Percentiles rank a stretch among this genome's conserved stretches.
Evolutionary conservation across 805 yeast genomes (phyloP).

Genomic region (Zygotorulaspora chibaensis): DNA sequence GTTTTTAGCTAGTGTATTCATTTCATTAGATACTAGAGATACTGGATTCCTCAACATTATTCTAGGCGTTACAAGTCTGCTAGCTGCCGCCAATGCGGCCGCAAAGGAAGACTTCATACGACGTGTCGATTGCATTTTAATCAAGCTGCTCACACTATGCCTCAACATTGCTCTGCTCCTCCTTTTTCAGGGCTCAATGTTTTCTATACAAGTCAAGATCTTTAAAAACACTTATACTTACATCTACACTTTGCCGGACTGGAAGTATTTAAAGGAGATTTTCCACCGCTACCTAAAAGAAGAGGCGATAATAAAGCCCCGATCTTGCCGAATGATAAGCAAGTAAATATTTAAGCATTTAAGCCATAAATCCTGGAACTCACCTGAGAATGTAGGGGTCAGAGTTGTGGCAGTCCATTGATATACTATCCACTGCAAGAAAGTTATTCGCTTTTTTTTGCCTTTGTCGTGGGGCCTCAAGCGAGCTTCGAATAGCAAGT

Average conservation of each 20-base stretch:
- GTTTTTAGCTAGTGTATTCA: slow-evolving; percentile 82
- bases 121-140: slow-evolving; percentile 1
- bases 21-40: slow-evolving; percentile 85
- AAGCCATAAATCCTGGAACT: no score
- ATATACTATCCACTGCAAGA: no score
- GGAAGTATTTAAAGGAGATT: background rate
- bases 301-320: background rate
- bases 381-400: no score
- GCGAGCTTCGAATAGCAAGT: no score
- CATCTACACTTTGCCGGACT: no score
- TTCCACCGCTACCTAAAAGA: background rate
- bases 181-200: background rate
- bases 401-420: no score
- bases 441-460: no score
- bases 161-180: slow-evolving; percentile 5
- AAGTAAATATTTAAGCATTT: no score
- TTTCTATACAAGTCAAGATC: background rate
- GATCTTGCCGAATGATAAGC: no score
- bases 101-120: slow-evolving; percentile 37
- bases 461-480: no score
- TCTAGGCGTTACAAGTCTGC: slow-evolving; percentile 65
- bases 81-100: slow-evolving; percentile 68
- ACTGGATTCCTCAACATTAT: slow-evolving; percentile 71
- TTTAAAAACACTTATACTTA: no score
- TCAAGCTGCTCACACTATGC: background rate